These are phyloP conservation scores for Solanum clarkiae DNA, from an alignment of 257 asterid species.

Conservation along the genomic window DNA sequence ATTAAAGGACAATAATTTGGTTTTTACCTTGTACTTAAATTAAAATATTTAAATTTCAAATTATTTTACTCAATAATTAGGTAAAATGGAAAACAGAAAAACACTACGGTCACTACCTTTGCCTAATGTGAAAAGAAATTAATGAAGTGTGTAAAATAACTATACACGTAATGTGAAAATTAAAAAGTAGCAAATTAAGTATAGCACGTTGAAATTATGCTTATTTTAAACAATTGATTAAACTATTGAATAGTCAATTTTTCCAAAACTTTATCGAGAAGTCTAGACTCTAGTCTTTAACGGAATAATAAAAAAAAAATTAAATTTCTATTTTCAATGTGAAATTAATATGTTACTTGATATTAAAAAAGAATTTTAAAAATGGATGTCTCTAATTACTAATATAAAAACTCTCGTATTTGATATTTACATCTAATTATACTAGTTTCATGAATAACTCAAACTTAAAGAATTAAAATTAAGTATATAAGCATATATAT, in stretches of 20 bases:
- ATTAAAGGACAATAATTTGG: background rate
- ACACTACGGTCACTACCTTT: background rate
- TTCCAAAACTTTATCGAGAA: background rate
- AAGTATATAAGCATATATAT: too few relatives aligned
- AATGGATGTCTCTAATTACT: background rate
- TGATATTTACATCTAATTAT: too few relatives aligned
- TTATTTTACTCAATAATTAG: background rate
- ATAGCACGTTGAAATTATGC: background rate
- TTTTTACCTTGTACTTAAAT: background rate
- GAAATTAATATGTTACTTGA: too few relatives aligned
- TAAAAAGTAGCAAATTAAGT: background rate
- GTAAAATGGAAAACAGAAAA: background rate
- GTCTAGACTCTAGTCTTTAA: background rate
- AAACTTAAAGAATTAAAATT: too few relatives aligned
- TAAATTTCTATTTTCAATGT: too few relatives aligned
- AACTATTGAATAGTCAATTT: background rate
- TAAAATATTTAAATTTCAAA: background rate
- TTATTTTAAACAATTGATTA: background rate
- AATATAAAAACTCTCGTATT: background rate
- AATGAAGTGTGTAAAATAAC: background rate
- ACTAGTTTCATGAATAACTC: too few relatives aligned
- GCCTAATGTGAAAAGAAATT: background rate
- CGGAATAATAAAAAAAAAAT: background rate
- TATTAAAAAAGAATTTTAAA: too few relatives aligned
- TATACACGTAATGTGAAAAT: background rate